Evolutionary conservation across 257 asterid species (phyloP).

Genomic region (Orobanche coerulescens): DNA sequence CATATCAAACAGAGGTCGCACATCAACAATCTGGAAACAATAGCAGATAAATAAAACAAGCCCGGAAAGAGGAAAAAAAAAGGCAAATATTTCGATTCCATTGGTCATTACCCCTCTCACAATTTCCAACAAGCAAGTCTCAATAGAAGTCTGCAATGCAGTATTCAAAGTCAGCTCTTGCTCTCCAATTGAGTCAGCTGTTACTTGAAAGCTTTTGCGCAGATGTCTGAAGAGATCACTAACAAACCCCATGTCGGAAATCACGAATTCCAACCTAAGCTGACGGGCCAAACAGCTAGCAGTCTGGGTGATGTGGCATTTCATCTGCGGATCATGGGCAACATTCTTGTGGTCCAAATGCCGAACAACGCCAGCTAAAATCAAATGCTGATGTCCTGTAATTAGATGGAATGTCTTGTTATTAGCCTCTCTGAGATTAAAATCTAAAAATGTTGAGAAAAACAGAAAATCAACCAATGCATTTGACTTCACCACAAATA

Average conservation of each 20-base stretch:
- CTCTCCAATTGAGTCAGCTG: conserved; percentile 66
- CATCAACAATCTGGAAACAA: conserved; percentile 60
- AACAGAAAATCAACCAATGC: not conserved
- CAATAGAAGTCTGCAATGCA: conserved; percentile 62
- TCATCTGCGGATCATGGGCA: conserved; percentile 62
- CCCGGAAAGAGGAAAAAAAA: not conserved
- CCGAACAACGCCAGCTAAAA: conserved; percentile 74
- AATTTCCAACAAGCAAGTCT: conserved; percentile 81
- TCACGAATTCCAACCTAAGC: conserved; percentile 52
- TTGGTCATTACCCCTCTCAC: conserved; percentile 75
- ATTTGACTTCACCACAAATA: not conserved
- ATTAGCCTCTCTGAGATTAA: conserved; percentile 15
- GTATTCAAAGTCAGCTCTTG: conserved; percentile 51
- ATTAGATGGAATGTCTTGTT: conserved; percentile 18
- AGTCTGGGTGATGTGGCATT: conserved; percentile 61
- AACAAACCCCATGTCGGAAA: conserved; percentile 78
- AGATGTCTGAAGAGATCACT: conserved; percentile 87
- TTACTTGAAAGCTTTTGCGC: conserved; percentile 87
- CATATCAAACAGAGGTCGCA: conserved; percentile 78
- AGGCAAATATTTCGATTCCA: not conserved
- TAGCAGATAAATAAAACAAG: conserved; percentile 12
- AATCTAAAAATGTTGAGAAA: not conserved
- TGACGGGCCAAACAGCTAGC: conserved; percentile 80
- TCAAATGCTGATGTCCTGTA: conserved; percentile 62
- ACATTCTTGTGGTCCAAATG: conserved; percentile 94